Evolutionary conservation across 495 filamentous ascomycete species (phyloP).

Genomic region (Thermochaetoides thermophila): DNA sequence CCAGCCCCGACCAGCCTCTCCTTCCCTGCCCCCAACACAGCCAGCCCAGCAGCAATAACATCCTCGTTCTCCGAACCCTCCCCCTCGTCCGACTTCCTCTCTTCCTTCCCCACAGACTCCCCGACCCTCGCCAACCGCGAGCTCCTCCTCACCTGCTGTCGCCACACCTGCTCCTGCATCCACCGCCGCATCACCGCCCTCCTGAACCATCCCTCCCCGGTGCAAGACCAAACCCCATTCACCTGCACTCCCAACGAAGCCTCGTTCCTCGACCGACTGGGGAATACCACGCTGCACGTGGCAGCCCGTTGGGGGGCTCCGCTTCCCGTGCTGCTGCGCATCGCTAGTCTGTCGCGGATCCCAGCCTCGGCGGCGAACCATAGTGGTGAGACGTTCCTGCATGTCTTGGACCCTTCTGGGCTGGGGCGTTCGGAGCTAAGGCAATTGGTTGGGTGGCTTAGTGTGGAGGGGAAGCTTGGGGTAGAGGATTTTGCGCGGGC

Average conservation of each 20-base stretch:
- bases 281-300: slow-evolving; percentile 7
- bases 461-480: no score
- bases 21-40: no score
- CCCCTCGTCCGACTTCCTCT: no score
- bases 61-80: no score
- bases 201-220: slow-evolving; percentile 1
- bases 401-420: slow-evolving; percentile 5
- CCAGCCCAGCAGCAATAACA: neutral
- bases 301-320: slow-evolving; percentile 9
- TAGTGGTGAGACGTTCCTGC: slow-evolving; percentile 7
- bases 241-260: slow-evolving; percentile 5
- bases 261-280: slow-evolving; percentile 5
- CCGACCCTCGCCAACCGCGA: slow-evolving; percentile 6
- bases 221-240: slow-evolving; percentile 4
- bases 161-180: slow-evolving; percentile 5
- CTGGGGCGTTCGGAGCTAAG: slow-evolving; percentile 1
- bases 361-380: slow-evolving; percentile 4
- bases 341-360: slow-evolving; percentile 1
- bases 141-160: slow-evolving; percentile 6
- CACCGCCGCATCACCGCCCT: slow-evolving; percentile 9
- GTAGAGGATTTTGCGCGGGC: no score
- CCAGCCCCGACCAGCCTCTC: no score
- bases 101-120: no score
- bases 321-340: slow-evolving; percentile 4
- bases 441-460: slow-evolving; percentile 1